Percentiles rank a stretch among this genome's conserved stretches.
phyloP scores from a whole-genome alignment of 345 rosid species.

The thale cress (Arabidopsis thaliana) region DNA sequence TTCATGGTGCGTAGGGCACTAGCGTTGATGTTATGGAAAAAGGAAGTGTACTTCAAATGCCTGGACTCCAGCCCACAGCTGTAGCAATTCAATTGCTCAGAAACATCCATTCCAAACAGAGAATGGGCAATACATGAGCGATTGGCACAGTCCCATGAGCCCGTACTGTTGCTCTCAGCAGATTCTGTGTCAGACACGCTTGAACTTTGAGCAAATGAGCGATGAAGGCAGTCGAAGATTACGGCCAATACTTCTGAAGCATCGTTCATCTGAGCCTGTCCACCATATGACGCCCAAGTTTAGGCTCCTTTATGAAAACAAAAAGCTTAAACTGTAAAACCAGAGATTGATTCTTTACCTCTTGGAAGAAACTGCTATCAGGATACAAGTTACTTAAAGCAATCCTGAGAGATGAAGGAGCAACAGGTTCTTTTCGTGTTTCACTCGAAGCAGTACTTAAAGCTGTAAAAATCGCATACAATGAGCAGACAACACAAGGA shows the following conservation, averaged over 20 bases:
- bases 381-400: slow-evolving; percentile 92
- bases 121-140: slow-evolving; percentile 76
- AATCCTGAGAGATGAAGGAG: slow-evolving; percentile 82
- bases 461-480: slow-evolving; percentile 74
- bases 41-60: slow-evolving; percentile 84
- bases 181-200: slow-evolving; percentile 69
- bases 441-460: slow-evolving; percentile 64
- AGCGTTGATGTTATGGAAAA: slow-evolving; percentile 92
- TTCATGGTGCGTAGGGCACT: slow-evolving; percentile 83
- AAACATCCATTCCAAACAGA: slow-evolving; percentile 87
- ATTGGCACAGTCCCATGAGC: slow-evolving; percentile 84
- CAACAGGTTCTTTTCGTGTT: slow-evolving; percentile 66
- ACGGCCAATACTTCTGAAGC: slow-evolving; percentile 94
- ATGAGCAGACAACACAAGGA: slow-evolving; percentile 93
- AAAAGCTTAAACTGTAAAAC: background rate
- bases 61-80: slow-evolving; percentile 82
- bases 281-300: slow-evolving; percentile 30
- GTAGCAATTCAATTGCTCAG: slow-evolving; percentile 78
- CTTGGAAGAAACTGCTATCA: slow-evolving; percentile 87
- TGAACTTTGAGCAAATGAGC: slow-evolving; percentile 64
- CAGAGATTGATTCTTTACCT: slow-evolving; percentile 53
- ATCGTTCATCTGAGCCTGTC: slow-evolving; percentile 97
- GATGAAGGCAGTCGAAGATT: slow-evolving; percentile 91
- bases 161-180: slow-evolving; percentile 58
- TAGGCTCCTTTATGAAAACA: slow-evolving; percentile 11